phyloP scores from a whole-genome alignment of 1,284 basidiomycete species.

The Pisolithus thermaeus region DNA sequence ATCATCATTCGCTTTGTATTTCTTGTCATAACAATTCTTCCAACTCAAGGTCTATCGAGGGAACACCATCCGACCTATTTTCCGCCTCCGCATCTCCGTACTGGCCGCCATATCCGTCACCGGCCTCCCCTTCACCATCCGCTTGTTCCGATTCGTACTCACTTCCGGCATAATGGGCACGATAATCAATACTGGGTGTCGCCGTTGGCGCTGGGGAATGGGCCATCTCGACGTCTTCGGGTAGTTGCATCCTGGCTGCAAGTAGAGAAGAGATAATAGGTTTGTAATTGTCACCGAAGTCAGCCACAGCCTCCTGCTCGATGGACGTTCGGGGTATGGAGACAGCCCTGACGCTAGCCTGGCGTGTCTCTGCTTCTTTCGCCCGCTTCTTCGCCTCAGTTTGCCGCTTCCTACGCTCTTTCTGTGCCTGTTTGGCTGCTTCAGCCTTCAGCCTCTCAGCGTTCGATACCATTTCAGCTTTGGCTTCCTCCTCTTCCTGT shows the following conservation, averaged over 20 bases:
- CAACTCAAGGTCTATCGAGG: conserved; percentile 25
- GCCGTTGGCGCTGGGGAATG: conserved; percentile 48
- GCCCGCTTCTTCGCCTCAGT: conserved; percentile 48
- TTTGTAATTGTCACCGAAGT: conserved; percentile 22
- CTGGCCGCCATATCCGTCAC: conserved; percentile 17
- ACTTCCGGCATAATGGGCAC: conserved; percentile 34
- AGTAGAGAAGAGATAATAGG: conserved; percentile 20
- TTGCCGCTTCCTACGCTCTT: conserved; percentile 45
- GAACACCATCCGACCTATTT: conserved; percentile 17
- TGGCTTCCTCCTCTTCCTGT: conserved; percentile 58
- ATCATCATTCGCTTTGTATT: not conserved
- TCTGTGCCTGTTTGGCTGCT: conserved; percentile 44
- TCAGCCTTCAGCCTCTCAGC: conserved; percentile 40
- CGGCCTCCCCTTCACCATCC: conserved; percentile 20
- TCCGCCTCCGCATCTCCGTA: conserved; percentile 23
- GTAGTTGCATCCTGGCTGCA: conserved; percentile 9
- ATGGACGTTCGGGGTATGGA: conserved; percentile 25
- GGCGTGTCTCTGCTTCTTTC: conserved; percentile 28
- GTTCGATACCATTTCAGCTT: conserved; percentile 34
- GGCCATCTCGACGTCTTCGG: conserved; percentile 26
- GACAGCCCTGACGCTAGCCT: conserved; percentile 20
- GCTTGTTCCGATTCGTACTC: conserved; percentile 42
- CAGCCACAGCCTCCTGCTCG: conserved; percentile 13
- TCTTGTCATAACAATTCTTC: conserved; percentile 18
- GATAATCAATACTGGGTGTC: conserved; percentile 41